Percentiles rank a stretch among this genome's conserved stretches.
Evolutionary conservation across 306 rosid genomes (phyloP).

Genomic region (Pyrus pyrifolia): DNA sequence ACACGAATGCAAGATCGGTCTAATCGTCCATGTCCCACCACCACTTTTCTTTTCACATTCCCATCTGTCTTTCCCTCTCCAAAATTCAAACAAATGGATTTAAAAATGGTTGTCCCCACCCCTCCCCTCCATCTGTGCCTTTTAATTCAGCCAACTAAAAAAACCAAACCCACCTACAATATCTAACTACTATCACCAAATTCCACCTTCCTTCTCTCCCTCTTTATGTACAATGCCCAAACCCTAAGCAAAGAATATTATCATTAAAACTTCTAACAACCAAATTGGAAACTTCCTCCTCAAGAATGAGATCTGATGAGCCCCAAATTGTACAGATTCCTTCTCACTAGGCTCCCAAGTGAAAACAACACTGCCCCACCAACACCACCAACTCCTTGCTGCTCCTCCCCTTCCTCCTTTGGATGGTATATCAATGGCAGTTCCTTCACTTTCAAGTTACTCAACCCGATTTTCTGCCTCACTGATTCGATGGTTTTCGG

Average conservation of each 20-base stretch:
- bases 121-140: constrained; percentile 8
- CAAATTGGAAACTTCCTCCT: constrained; percentile 17
- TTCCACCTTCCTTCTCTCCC: constrained; percentile 23
- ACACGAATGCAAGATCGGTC: background rate
- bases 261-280: background rate
- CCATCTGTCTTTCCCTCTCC: constrained; percentile 9
- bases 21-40: too few species aligned
- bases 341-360: constrained; percentile 80
- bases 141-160: constrained; percentile 25
- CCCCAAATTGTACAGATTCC: constrained; percentile 83
- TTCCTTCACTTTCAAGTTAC: constrained; percentile 67
- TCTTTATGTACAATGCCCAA: constrained; percentile 58
- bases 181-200: constrained; percentile 44
- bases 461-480: constrained; percentile 60
- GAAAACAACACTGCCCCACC: constrained; percentile 88
- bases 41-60: background rate
- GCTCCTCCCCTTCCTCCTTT: constrained; percentile 49
- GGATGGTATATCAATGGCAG: constrained; percentile 40
- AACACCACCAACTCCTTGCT: constrained; percentile 47
- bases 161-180: constrained; percentile 53
- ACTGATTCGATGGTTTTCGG: constrained; percentile 55
- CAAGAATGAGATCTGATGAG: constrained; percentile 73
- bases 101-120: constrained; percentile 22
- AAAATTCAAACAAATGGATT: constrained; percentile 36
- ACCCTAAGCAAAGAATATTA: constrained; percentile 62